phyloP scores from a whole-genome alignment of 1,139 yeast species.

The Williopsis jadinii region DNA sequence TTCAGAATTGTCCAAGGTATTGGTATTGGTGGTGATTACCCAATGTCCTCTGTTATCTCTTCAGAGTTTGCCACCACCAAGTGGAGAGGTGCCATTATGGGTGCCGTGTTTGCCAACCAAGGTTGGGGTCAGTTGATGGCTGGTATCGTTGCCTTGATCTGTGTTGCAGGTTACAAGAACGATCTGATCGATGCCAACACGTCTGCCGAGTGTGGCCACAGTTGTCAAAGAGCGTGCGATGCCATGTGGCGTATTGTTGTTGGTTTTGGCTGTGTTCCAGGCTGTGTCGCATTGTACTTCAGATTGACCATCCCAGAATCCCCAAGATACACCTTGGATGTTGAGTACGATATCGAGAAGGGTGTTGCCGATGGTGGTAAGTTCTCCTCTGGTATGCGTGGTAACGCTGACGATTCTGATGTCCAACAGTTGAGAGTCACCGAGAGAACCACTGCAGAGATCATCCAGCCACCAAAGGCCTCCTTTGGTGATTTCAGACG shows the following conservation, averaged over 20 bases:
- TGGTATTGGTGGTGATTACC: slow-evolving; percentile 99
- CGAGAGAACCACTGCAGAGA: slow-evolving; percentile 40
- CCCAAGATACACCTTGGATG: slow-evolving; percentile 81
- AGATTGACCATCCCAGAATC: slow-evolving; percentile 93
- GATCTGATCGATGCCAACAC: slow-evolving; percentile 43
- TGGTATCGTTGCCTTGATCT: slow-evolving; percentile 70
- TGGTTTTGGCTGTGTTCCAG: slow-evolving; percentile 90
- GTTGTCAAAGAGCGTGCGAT: slow-evolving; percentile 71
- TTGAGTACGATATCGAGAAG: slow-evolving; percentile 53
- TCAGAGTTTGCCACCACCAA: slow-evolving; percentile 86
- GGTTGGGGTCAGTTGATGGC: slow-evolving; percentile 90
- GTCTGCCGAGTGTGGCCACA: slow-evolving; percentile 52
- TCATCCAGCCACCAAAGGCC: slow-evolving; percentile 36
- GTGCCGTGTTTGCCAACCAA: slow-evolving; percentile 88
- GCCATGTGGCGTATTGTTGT: slow-evolving; percentile 90
- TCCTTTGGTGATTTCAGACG: slow-evolving; percentile 49
- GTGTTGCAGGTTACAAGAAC: slow-evolving; percentile 66
- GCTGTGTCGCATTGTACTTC: slow-evolving; percentile 72
- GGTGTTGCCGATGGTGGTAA: slow-evolving; percentile 54
- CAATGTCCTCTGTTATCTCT: slow-evolving; percentile 87
- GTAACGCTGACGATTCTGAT: slow-evolving; percentile 36
- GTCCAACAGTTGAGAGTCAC: slow-evolving; percentile 33
- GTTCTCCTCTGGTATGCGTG: slow-evolving; percentile 39
- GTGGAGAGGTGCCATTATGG: slow-evolving; percentile 97
- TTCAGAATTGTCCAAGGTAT: slow-evolving; percentile 84